A percentile compares a stretch with the other conserved stretches of the same genome.
Evolutionary conservation across 495 filamentous ascomycete species (phyloP).

Genomic region (Aspergillus avenaceus): DNA sequence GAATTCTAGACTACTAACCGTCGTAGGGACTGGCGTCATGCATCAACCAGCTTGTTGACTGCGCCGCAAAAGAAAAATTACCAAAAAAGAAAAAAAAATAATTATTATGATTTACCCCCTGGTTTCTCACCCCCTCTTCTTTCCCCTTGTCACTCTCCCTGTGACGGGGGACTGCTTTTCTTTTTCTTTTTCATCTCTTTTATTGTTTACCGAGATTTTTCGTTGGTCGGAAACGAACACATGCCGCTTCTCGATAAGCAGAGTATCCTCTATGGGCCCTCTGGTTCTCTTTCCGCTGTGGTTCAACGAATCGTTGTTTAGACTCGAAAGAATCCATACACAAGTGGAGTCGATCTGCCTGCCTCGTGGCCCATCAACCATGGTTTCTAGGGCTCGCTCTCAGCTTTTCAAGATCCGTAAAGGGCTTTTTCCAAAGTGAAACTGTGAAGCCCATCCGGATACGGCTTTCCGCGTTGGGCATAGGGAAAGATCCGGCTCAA

Average conservation of each 20-base stretch:
- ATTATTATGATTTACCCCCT: not conserved
- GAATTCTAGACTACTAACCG: not conserved
- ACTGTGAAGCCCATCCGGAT: too few relatives aligned
- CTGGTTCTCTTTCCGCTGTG: constrained; percentile 1
- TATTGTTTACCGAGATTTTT: not conserved
- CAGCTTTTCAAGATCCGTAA: constrained; percentile 12
- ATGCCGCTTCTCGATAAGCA: not conserved
- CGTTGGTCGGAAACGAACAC: not conserved
- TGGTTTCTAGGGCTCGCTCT: constrained; percentile 11
- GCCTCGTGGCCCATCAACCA: constrained; percentile 20
- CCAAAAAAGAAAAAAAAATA: not conserved
- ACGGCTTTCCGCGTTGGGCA: constrained; percentile 5
- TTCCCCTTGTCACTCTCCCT: not conserved
- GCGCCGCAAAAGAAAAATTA: not conserved
- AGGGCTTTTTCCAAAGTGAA: constrained; percentile 6
- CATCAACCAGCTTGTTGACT: not conserved
- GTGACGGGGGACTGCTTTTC: not conserved
- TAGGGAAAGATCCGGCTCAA: constrained; percentile 7
- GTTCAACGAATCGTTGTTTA: constrained; percentile 8
- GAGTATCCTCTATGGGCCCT: not conserved
- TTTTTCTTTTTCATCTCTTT: not conserved
- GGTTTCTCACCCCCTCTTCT: not conserved
- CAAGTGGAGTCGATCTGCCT: constrained; percentile 16
- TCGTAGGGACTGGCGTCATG: constrained; percentile 4
- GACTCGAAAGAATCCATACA: not conserved